phyloP scores from a whole-genome alignment of 345 rosid species.

The Sonneratia alba region DNA sequence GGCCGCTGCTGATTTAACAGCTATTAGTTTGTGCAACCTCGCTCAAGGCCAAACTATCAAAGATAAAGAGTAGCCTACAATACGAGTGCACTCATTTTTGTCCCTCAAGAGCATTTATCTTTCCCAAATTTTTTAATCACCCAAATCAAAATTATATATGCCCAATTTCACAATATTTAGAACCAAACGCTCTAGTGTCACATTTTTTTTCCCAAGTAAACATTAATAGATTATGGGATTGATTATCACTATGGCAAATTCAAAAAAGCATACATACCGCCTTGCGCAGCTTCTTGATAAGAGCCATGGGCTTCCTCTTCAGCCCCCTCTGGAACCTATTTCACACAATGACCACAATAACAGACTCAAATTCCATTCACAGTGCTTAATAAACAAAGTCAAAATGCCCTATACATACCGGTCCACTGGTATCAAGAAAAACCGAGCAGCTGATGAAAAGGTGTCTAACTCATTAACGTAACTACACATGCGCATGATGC shows the following conservation, averaged over 20 bases:
- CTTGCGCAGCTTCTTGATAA: constrained; percentile 18
- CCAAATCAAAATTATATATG: neutral
- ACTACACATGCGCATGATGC: neutral
- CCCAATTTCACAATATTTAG: neutral
- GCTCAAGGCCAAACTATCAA: constrained; percentile 12
- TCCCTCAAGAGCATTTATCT: neutral
- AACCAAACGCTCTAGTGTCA: neutral
- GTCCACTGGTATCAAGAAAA: neutral
- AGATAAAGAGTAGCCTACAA: constrained; percentile 8
- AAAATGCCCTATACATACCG: neutral
- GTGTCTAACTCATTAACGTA: neutral
- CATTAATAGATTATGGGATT: neutral
- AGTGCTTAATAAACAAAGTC: neutral
- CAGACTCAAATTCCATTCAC: neutral
- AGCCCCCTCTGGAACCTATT: too few species aligned
- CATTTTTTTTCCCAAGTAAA: neutral
- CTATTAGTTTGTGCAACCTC: constrained; percentile 12
- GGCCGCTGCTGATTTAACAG: constrained; percentile 24
- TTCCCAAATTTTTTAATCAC: neutral
- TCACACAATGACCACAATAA: too few species aligned
- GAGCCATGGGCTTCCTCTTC: too few species aligned
- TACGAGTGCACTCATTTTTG: constrained; percentile 6
- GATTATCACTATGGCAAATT: neutral
- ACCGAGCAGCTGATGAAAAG: neutral
- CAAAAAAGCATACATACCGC: constrained; percentile 36